These are phyloP conservation scores for Amoebophrya sp. DNA, from an alignment of 169 alveolate genomes.

Conservation along the genomic window DNA sequence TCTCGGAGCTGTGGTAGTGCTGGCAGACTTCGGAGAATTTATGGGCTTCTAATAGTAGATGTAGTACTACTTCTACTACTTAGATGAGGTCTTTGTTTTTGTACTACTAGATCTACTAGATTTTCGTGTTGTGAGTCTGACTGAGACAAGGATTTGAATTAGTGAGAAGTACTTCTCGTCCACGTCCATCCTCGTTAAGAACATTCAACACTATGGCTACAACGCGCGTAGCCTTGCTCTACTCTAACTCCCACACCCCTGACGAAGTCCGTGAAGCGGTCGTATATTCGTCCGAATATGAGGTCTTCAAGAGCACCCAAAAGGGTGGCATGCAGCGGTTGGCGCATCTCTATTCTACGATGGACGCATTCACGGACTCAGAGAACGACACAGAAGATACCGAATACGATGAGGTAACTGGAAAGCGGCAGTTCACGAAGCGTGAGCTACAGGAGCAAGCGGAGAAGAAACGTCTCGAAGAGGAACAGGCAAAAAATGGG, in stretches of 20 bases:
- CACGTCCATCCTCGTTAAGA: too few relatives aligned
- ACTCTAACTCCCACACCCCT: neutral
- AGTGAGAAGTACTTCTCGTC: too few relatives aligned
- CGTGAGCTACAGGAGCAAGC: neutral
- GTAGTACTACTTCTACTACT: too few relatives aligned
- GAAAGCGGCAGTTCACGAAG: neutral
- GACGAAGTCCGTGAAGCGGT: neutral
- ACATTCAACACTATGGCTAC: too few relatives aligned
- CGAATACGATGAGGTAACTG: neutral
- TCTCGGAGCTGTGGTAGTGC: neutral
- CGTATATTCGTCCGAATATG: neutral
- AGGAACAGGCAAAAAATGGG: neutral
- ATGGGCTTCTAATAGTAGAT: too few relatives aligned
- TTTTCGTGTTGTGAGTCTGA: too few relatives aligned
- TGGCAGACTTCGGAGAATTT: too few relatives aligned
- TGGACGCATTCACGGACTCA: neutral
- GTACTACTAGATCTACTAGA: too few relatives aligned
- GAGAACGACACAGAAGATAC: conserved; percentile 3
- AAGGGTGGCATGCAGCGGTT: neutral
- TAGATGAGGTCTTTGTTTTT: too few relatives aligned
- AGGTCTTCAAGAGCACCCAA: neutral
- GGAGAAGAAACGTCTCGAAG: neutral
- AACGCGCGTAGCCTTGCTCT: too few relatives aligned
- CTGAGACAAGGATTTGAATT: too few relatives aligned
- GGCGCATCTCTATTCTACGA: neutral